Base-by-base conservation (phyloP, 441 rosid genomes). In the Dalechampia spathulata region DNA sequence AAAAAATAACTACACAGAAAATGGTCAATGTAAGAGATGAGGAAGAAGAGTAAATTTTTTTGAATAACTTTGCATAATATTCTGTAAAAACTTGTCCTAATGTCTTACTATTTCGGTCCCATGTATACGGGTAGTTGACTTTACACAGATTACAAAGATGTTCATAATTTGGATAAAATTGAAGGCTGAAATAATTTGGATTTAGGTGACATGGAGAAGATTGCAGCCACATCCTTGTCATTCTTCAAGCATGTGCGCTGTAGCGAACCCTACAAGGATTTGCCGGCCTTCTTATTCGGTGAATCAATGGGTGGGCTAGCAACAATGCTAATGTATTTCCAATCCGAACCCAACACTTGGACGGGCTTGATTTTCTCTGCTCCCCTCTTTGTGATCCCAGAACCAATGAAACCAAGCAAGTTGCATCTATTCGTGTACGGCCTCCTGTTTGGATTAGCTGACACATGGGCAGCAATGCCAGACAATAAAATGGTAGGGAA, bases 341-440 rank as follows among this genome's bases (percentile, higher is more conserved):
- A 83, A 21, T 87, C 96, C 0, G 83, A 83, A 7, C 79, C 95
- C 20, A 43, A 63, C 41, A 73, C 69, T n/a, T 87, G 96, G 98
- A 87, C 95, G 0, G 96, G 98, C 60, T 56, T 91, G 63, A 87
- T 91, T 8, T 91, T 87, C 78, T 85, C 98, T 6, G 98, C 98
- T 22, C 98, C 96, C 8, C 88, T 91, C 16, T 87, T 91, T 41
- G 92, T 87, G 42, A 82, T 87, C 49, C 95, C 98, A 0, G 90
- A 87, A 66, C 73, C 76, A 55, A 91, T 85, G 95, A 85, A 83
- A 39, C 98, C 96, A 1, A 87, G 90, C 54, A 87, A 65, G 75
- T 36, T 77, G 1, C 82, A 72, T 1, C 62, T 91, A 41, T 83
- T 85, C 55, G 58, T 78, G 50, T 91, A 87, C 36, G 95, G 96